Base-by-base conservation (phyloP, 176 grass and related monocot genomes). In the Bolboschoenus planiculmis region DNA sequence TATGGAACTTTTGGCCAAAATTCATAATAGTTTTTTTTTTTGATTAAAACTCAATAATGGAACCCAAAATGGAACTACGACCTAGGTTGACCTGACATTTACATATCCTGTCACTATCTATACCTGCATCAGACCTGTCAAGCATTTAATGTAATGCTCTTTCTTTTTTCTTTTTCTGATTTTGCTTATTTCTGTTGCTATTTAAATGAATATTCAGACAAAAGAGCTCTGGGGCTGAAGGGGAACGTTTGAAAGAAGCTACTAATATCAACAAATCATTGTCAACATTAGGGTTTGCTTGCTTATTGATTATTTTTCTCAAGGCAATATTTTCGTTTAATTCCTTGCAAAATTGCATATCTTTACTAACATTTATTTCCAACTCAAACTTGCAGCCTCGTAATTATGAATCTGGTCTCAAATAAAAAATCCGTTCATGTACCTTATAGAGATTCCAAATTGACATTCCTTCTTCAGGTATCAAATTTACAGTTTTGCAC, bases 391-490 rank as follows among this genome's bases (percentile, higher is more conserved):
- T 90, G 57, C 92, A 98, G 96, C 67, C 96, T 93, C 66, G 96
- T 98, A 66, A 98, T 98, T 87, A 98, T 92, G 56, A 98, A 93
- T 78, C 92, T 98, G 81, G 89, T 91, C 44, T 98, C 96, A 79
- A 98, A 91, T 81, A 95, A 93, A 82, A 98, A 95, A 74, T 91
- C 96, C 76, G 84, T 90, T 7, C 96, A 98, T 85, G 96, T 98
- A 36, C 96, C 96, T 4, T 98, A 98, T 76, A 86, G 96, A 78
- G 96, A 98, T 93, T 98, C 96, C 40, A 98, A 98, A 81, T 81
- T 98, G 86, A 98, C 96, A 29, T 98, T 98, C 86, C 96, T 98
- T 82, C 96, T 98, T 68, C 96, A 98, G 96, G 96, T 98, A 91
- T 60, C 66, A 68, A 48, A 10, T 58, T 60, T 74, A 23, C 6